These are phyloP conservation scores for Leccinum disarticulatum DNA, from an alignment of 768 basidiomycete species.

Conservation along the genomic window DNA sequence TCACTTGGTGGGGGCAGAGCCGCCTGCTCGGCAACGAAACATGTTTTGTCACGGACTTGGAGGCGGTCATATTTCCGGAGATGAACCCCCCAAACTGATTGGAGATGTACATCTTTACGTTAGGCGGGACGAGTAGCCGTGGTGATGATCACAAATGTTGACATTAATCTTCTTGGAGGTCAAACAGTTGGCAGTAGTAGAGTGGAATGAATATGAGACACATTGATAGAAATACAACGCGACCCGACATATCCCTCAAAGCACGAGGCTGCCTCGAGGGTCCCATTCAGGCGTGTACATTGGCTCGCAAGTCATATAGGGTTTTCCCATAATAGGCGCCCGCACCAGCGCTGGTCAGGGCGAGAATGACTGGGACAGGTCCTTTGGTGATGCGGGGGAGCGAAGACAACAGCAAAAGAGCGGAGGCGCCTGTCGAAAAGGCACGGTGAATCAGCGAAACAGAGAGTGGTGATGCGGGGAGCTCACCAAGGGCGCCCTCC, in stretches of 20 bases:
- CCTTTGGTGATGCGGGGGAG: constrained; percentile 71
- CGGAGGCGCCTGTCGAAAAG: constrained; percentile 61
- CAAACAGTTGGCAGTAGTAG: not conserved
- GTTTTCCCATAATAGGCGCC: constrained; percentile 70
- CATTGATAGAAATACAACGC: constrained; percentile 12
- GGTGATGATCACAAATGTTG: constrained; percentile 2
- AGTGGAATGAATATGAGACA: constrained; percentile 2
- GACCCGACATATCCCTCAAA: not conserved
- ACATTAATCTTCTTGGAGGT: not conserved
- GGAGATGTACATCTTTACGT: constrained; percentile 17
- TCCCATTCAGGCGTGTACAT: constrained; percentile 13
- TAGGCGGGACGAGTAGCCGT: not conserved
- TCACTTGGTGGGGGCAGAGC: constrained; percentile 1
- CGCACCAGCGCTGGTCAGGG: constrained; percentile 58
- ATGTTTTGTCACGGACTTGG: constrained; percentile 3
- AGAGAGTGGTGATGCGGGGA: not conserved
- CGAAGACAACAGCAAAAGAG: constrained; percentile 71
- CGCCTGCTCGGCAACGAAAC: constrained; percentile 1
- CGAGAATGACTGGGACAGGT: constrained; percentile 65
- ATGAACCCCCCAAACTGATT: constrained; percentile 2
- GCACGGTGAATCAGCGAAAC: not conserved
- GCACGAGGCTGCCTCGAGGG: not conserved
- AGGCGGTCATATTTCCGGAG: constrained; percentile 2
- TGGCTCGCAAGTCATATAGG: constrained; percentile 39
- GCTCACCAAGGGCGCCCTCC: constrained; percentile 73